Evolutionary conservation across 139 green algal genomes (phyloP), one percentile per base, ranked within the genome.

Genomic region (Parachlorella kessleri): DNA sequence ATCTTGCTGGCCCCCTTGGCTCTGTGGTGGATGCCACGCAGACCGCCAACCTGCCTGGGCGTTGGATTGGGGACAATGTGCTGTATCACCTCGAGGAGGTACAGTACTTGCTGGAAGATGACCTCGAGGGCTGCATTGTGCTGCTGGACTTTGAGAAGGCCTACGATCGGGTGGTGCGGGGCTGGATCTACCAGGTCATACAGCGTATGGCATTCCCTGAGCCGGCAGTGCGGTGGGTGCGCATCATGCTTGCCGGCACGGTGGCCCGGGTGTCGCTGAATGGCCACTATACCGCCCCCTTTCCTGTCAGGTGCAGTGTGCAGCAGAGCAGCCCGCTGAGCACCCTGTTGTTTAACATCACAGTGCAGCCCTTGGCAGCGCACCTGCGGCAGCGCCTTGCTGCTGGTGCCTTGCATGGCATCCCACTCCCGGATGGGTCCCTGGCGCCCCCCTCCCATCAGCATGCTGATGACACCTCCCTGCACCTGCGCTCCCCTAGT

Each of bases 81-180:
- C 23, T 79, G 0, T 40, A 77, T n/a, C 55, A 78, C 23, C 81
- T 82, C 30, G 55, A 81, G 2, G 24, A 76, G 30, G 30, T 73
- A 33, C 21, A 72, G 28, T 54, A 64, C 7, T 63, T 79, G 5
- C 41, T 26, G 24, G 55, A 9, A 28, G 30, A 74, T n/a, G 67
- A 63, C 10, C 5, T 4, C 10, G n/a, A 55, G 4, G 79, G 66
- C 55, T 26, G 36, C 55, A 0, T 76, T n/a, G n/a, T n/a, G n/a
- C n/a, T 85, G 9, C 64, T 85, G 4, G 80, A 81, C 24, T 81
- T 81, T 18, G 24, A 37, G 36, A 84, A 82, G 30, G 75, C 81
- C 0, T 85, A 82, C 59, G 75, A 81, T 38, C 48, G 48, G 10
- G 10, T 10, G 10, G 48, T 59, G 48, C 48, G 48, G 48, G 10